Base-by-base conservation (phyloP, 2,329 filamentous ascomycete species). In the Tolypocladium pustulatum region DNA sequence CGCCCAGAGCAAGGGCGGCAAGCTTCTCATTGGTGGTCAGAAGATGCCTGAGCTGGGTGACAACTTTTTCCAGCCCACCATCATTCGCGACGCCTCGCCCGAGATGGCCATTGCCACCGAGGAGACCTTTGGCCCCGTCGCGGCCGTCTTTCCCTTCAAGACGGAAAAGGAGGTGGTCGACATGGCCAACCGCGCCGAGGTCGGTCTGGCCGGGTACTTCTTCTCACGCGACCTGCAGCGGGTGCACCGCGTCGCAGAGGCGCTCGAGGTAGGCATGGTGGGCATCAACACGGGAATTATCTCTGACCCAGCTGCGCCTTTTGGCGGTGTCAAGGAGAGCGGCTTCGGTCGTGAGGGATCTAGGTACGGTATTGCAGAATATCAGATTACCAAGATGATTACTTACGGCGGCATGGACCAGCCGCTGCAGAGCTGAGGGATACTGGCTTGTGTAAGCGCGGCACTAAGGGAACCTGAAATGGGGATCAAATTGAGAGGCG, bases 91-190 rank as follows among this genome's bases (percentile, higher is more conserved):
- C 62, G 93, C 96, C 87, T 96, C 81, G 13, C 78, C 81, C 59
- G 85, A 92, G 49, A 97, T 97, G 94, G 81, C 83, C 60, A 81
- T 97, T 65, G 87, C 90, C 5, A 78, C 78, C 1, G 93, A 97
- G 73, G 94, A 99, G 78, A 99, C 93, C 0, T 99, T 99, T 70
- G 94, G 94, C 0, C 94, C 94, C 3, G 89, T 97, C 0, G 93
- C 92, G 0, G 93, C 89, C 0, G 75, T 97, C 17, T 97, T 97
- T 78, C 82, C 86, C 55, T 99, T 97, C 69, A 83, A 90, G 54
- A 91, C 87, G 0, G 94, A 97, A 75, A 86, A 88, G 57, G 92
- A 97, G 67, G 94, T 96, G 6, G 85, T 97, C 36, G 79, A 82
- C 62, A 75, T 93, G 64, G 93, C 94, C 4, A 99, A 99, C 73